A percentile compares a stretch with the other conserved stretches of the same genome.
Conservation (phyloP, 2,329 filamentous ascomycete genomes). For the Fusarium staphyleae region DNA sequence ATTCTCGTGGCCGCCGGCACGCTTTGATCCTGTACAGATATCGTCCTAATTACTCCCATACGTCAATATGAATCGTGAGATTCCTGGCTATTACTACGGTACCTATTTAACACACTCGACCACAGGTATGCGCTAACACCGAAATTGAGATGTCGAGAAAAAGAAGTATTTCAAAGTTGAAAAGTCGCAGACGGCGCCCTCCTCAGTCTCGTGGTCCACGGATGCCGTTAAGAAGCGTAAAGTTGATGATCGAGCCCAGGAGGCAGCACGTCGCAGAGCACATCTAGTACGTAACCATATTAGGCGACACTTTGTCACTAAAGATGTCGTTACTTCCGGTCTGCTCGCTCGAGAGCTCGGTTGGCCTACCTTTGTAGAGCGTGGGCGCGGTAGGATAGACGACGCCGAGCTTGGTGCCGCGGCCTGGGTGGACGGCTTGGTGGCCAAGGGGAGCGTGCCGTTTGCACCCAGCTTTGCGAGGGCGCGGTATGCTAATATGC, state of each 20-base stretch:
- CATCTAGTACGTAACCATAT: conserved; percentile 49
- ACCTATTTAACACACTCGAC: neutral
- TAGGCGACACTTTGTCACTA: conserved; percentile 46
- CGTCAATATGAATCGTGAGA: conserved; percentile 46
- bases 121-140: neutral
- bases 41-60: neutral
- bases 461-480: conserved; percentile 44
- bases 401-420: conserved; percentile 42
- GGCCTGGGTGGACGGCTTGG: conserved; percentile 50
- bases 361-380: conserved; percentile 19
- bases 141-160: conserved; percentile 58
- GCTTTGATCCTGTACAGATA: neutral
- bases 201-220: conserved; percentile 61
- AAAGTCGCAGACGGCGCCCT: conserved; percentile 60
- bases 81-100: conserved; percentile 66
- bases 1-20: neutral
- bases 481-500: conserved; percentile 45
- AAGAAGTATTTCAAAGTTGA: conserved; percentile 74
- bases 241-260: conserved; percentile 49
- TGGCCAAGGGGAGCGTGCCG: conserved; percentile 50
- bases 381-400: conserved; percentile 33
- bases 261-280: conserved; percentile 39
- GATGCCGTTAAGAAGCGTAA: conserved; percentile 65
- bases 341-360: conserved; percentile 42
- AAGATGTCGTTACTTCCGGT: conserved; percentile 44